Evolutionary conservation across 2,329 filamentous ascomycete genomes (phyloP).

Genomic region (Colletotrichum filicis): DNA sequence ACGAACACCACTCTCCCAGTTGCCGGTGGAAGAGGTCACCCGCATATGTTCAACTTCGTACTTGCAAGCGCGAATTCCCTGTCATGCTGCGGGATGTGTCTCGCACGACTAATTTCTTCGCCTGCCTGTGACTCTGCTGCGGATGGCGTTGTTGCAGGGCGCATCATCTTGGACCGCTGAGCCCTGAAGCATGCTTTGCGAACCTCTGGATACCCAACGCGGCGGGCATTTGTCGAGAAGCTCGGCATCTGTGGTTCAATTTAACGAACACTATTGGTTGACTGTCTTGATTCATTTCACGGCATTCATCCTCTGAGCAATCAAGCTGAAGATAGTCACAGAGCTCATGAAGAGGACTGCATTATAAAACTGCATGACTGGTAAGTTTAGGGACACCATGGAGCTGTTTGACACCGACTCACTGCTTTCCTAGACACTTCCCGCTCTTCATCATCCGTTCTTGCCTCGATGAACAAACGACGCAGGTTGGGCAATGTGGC

Average conservation of each 20-base stretch:
- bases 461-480: constrained; percentile 92
- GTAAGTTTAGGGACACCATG: background rate
- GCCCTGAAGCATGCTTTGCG: background rate
- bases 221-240: background rate
- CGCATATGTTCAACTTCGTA: background rate
- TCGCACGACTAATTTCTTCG: background rate
- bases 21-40: too few species aligned
- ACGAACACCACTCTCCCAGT: background rate
- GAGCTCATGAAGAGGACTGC: constrained; percentile 96
- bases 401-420: constrained; percentile 48
- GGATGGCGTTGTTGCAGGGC: background rate
- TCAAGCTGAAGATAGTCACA: constrained; percentile 91
- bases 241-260: background rate
- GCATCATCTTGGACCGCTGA: background rate
- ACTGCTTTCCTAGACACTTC: constrained; percentile 94
- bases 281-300: constrained; percentile 36
- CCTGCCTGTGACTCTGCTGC: too few species aligned
- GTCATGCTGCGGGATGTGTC: background rate
- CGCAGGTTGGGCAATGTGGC: constrained; percentile 93
- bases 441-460: constrained; percentile 93
- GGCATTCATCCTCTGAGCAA: constrained; percentile 86
- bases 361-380: constrained; percentile 88
- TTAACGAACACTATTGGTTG: background rate
- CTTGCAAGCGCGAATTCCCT: background rate
- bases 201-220: background rate